phyloP scores from a whole-genome alignment of 169 alveolate genomes.

The Plasmodium inui region DNA sequence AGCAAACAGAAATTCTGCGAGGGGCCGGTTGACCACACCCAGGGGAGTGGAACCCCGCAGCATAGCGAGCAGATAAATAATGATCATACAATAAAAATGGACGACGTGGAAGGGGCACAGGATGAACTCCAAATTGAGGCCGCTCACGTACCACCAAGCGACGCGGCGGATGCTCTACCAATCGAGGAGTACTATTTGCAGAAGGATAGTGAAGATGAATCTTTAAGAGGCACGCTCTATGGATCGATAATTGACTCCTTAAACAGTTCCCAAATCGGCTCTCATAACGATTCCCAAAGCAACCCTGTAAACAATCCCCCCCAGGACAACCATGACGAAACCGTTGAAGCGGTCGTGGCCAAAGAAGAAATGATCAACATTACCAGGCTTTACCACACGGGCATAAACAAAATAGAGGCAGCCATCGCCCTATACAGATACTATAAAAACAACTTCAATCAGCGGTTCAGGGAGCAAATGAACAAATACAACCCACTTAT shows the following conservation, averaged over 20 bases:
- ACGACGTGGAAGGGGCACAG: background rate
- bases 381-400: slow-evolving; percentile 58
- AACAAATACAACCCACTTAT: slow-evolving; percentile 36
- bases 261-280: background rate
- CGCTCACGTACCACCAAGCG: background rate
- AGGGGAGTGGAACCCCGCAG: background rate
- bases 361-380: slow-evolving; percentile 53
- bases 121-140: background rate
- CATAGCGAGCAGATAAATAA: too few relatives aligned
- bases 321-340: slow-evolving; percentile 17
- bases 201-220: slow-evolving; percentile 3
- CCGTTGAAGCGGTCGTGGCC: slow-evolving; percentile 42
- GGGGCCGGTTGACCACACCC: background rate
- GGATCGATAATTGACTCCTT: background rate
- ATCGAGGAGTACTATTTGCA: background rate
- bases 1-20: background rate
- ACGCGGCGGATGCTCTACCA: background rate
- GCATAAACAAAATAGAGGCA: slow-evolving; percentile 71
- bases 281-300: background rate
- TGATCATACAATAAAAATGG: background rate
- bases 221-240: background rate
- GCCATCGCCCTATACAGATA: slow-evolving; percentile 49
- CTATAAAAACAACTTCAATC: slow-evolving; percentile 43
- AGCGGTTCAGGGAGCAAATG: slow-evolving; percentile 59
- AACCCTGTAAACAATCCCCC: background rate